phyloP scores from a whole-genome alignment of 2,329 filamentous ascomycete species.

The Penicillium palitans region DNA sequence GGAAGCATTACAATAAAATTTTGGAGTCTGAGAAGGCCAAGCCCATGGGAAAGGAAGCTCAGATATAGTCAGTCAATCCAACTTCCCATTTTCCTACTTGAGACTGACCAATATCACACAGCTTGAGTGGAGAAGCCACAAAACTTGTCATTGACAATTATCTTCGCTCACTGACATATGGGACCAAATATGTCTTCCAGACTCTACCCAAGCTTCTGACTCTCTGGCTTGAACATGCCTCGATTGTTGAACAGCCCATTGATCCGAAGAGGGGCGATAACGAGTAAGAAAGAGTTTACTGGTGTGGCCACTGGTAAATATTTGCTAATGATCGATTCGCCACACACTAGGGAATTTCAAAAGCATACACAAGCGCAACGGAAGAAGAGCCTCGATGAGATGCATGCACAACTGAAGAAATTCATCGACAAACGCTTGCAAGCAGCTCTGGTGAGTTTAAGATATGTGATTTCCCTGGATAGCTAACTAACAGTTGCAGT shows the following conservation, averaged over 20 bases:
- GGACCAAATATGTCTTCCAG: slow-evolving; percentile 94
- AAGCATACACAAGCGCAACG: slow-evolving; percentile 52
- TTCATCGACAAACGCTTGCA: slow-evolving; percentile 60
- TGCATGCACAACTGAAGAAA: slow-evolving; percentile 76
- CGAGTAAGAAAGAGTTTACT: slow-evolving; percentile 34
- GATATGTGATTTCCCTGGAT: not conserved
- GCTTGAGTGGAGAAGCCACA: slow-evolving; percentile 75
- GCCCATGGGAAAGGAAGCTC: slow-evolving; percentile 72
- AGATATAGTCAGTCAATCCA: slow-evolving; percentile 56
- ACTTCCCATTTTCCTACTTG: slow-evolving; percentile 17
- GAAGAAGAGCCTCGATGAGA: slow-evolving; percentile 64
- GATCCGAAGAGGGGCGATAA: slow-evolving; percentile 53
- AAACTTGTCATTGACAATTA: slow-evolving; percentile 94
- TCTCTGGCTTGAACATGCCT: slow-evolving; percentile 89
- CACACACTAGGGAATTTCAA: slow-evolving; percentile 44
- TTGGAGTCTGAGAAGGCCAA: slow-evolving; percentile 83
- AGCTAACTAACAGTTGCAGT: slow-evolving; percentile 33
- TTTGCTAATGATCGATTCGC: slow-evolving; percentile 13
- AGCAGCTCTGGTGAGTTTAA: slow-evolving; percentile 43
- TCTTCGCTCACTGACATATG: slow-evolving; percentile 78
- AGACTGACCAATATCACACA: slow-evolving; percentile 29
- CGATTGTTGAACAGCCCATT: slow-evolving; percentile 64
- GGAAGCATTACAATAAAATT: slow-evolving; percentile 95
- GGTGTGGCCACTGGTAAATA: not conserved
- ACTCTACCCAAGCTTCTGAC: slow-evolving; percentile 89